phyloP scores from a whole-genome alignment of 345 rosid species.

The Rubroshorea leprosula region DNA sequence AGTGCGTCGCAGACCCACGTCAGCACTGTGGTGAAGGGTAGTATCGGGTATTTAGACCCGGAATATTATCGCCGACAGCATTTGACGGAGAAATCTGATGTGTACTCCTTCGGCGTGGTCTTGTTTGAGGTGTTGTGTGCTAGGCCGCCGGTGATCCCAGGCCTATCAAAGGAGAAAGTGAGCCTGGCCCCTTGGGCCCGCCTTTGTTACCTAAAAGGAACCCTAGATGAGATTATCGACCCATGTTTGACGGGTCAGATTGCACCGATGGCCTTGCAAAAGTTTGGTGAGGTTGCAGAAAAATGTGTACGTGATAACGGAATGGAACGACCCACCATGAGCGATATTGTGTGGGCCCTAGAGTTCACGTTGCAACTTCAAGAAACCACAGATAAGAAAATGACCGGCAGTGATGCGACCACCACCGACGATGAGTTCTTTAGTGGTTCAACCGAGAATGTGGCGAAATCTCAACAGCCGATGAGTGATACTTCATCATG shows the following conservation, averaged over 20 bases:
- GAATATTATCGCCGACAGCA: slow-evolving; percentile 45
- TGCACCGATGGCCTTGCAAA: slow-evolving; percentile 45
- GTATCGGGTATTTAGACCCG: slow-evolving; percentile 57
- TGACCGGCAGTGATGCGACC: no score
- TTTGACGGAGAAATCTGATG: slow-evolving; percentile 56
- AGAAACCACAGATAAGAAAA: no score
- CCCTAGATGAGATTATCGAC: slow-evolving; percentile 35
- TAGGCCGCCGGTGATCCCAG: slow-evolving; percentile 36
- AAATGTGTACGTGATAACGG: slow-evolving; percentile 59
- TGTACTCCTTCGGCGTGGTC: slow-evolving; percentile 68
- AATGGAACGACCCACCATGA: slow-evolving; percentile 64
- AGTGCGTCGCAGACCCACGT: slow-evolving; percentile 34
- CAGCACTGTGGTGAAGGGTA: slow-evolving; percentile 50
- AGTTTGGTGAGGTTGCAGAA: slow-evolving; percentile 52
- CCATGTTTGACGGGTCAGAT: slow-evolving; percentile 41
- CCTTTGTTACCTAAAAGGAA: slow-evolving; percentile 27
- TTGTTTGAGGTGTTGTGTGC: slow-evolving; percentile 47
- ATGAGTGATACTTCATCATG: no score
- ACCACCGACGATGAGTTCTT: no score
- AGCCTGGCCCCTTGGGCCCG: slow-evolving; percentile 56
- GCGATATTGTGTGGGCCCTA: slow-evolving; percentile 67
- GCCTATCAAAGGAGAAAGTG: slow-evolving; percentile 36
- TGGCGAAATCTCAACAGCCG: no score
- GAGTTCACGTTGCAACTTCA: slow-evolving; percentile 56
- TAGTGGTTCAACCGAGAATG: no score